phyloP scores from a whole-genome alignment of 306 rosid species.

The Mimosa pudica region DNA sequence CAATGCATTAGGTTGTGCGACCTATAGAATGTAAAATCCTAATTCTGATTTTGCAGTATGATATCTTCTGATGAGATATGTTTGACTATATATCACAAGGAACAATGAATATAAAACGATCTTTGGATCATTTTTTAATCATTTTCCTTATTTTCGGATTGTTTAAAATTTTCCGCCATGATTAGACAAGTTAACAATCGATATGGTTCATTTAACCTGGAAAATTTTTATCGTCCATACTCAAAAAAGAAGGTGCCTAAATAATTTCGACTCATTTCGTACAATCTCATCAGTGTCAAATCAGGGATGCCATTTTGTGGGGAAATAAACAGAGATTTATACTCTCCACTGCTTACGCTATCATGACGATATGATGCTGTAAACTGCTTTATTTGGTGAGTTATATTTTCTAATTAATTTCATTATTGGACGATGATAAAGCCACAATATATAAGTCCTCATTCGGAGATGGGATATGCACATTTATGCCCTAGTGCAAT shows the following conservation, averaged over 20 bases:
- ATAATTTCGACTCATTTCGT: not conserved
- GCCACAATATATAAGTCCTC: no score
- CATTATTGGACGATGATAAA: no score
- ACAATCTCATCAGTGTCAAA: slow-evolving; percentile 28
- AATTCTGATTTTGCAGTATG: not conserved
- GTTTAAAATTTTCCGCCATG: slow-evolving; percentile 14
- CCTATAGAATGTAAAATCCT: slow-evolving; percentile 24
- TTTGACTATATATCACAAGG: not conserved
- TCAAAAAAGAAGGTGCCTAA: not conserved
- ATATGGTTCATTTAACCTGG: slow-evolving; percentile 38
- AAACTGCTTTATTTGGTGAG: not conserved
- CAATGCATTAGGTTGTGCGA: slow-evolving; percentile 34
- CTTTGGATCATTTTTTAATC: not conserved
- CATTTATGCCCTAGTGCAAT: not conserved
- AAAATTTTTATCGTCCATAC: slow-evolving; percentile 43
- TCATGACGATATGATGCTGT: slow-evolving; percentile 44
- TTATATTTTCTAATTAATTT: not conserved
- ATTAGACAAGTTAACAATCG: not conserved
- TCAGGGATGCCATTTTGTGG: not conserved
- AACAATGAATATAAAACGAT: not conserved
- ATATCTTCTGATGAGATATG: not conserved
- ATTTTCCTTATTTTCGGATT: slow-evolving; percentile 26
- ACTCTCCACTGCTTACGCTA: slow-evolving; percentile 30
- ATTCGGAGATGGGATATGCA: no score
- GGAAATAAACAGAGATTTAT: not conserved